These are phyloP conservation scores for Aspergillus amoenus DNA, from an alignment of 2,329 filamentous ascomycete species.

Conservation along the genomic window DNA sequence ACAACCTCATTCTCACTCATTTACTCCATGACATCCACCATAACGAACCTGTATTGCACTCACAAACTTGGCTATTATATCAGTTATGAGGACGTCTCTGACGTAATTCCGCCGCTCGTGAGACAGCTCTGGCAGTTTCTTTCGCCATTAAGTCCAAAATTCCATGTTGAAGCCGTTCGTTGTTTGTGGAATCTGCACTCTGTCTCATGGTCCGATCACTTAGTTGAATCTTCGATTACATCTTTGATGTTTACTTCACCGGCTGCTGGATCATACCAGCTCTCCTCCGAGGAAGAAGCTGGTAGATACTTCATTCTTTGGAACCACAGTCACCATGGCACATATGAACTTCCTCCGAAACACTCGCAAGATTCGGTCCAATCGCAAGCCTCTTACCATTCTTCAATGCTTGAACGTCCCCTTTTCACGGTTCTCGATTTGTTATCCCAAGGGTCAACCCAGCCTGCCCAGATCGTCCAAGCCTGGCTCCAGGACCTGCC, in stretches of 20 bases:
- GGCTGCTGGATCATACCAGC: slow-evolving; percentile 23
- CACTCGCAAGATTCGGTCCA: slow-evolving; percentile 30
- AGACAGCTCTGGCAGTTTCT: slow-evolving; percentile 75
- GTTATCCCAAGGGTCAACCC: slow-evolving; percentile 68
- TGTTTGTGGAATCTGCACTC: slow-evolving; percentile 83
- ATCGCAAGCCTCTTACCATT: slow-evolving; percentile 33
- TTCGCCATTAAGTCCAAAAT: slow-evolving; percentile 80
- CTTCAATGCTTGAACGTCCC: slow-evolving; percentile 73
- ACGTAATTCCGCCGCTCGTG: slow-evolving; percentile 67
- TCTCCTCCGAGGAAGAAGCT: slow-evolving; percentile 35
- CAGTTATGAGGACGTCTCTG: slow-evolving; percentile 51
- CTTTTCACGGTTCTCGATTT: slow-evolving; percentile 79
- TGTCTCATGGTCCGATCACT: slow-evolving; percentile 64
- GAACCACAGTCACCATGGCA: slow-evolving; percentile 44
- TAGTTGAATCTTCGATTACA: slow-evolving; percentile 77
- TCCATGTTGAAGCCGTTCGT: slow-evolving; percentile 88
- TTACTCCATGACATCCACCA: slow-evolving; percentile 50
- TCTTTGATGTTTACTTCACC: slow-evolving; percentile 62
- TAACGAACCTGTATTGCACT: slow-evolving; percentile 39
- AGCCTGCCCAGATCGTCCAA: slow-evolving; percentile 73
- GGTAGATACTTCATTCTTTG: slow-evolving; percentile 43
- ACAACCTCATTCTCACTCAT: slow-evolving; percentile 37
- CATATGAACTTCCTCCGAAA: slow-evolving; percentile 36
- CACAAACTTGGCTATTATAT: slow-evolving; percentile 37
- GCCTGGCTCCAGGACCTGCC: slow-evolving; percentile 69